Evolutionary conservation across 805 yeast genomes (phyloP).

Genomic region (Candida montana): DNA sequence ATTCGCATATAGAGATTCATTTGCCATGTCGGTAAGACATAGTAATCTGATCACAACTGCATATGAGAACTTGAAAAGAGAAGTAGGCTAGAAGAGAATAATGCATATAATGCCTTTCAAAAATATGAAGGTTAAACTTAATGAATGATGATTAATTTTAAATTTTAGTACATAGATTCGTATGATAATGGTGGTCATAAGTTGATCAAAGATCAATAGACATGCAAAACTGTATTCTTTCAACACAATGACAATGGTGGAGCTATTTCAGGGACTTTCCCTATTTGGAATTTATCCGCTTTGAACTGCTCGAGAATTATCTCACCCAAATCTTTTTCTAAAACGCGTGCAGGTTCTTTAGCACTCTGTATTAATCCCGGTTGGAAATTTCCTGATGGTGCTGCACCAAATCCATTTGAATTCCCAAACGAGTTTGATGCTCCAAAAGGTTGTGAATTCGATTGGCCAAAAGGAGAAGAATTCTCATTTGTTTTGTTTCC

Average conservation of each 20-base stretch:
- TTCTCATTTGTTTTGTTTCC: slow-evolving; percentile 3
- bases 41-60: slow-evolving; percentile 32
- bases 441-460: slow-evolving; percentile 10
- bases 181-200: too few species aligned
- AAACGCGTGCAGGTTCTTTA: slow-evolving; percentile 25
- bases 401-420: slow-evolving; percentile 1
- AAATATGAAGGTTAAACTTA: too few species aligned
- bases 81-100: slow-evolving; percentile 3
- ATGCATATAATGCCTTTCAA: not conserved
- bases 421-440: slow-evolving; percentile 1
- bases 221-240: too few species aligned
- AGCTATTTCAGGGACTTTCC: slow-evolving; percentile 64
- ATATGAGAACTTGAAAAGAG: slow-evolving; percentile 19
- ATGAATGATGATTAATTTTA: slow-evolving; percentile 1
- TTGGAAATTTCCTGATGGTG: slow-evolving; percentile 9
- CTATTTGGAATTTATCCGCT: slow-evolving; percentile 45
- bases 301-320: slow-evolving; percentile 43
- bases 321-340: slow-evolving; percentile 37
- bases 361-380: slow-evolving; percentile 30
- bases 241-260: slow-evolving; percentile 53
- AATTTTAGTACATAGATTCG: too few species aligned
- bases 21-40: slow-evolving; percentile 39
- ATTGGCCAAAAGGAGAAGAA: slow-evolving; percentile 6
- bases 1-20: slow-evolving; percentile 57
- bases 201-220: too few species aligned